These are phyloP conservation scores for Talaromyces funiculosus DNA, from an alignment of 2,329 filamentous ascomycete species.

Conservation along the genomic window DNA sequence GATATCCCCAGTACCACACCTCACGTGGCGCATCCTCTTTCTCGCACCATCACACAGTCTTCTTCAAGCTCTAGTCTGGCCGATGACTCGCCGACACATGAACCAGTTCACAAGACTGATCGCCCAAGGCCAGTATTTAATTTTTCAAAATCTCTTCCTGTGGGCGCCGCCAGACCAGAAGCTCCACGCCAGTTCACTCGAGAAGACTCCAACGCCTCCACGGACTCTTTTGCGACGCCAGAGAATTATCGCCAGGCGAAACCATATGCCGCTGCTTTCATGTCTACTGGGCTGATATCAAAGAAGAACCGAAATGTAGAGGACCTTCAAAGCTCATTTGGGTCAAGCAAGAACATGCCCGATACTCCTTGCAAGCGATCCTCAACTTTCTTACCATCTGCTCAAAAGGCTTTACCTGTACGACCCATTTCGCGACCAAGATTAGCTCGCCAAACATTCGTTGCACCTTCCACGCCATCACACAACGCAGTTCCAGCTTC, in stretches of 20 bases:
- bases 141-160: conserved; percentile 72
- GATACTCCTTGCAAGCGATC: conserved; percentile 96
- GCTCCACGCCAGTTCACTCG: conserved; percentile 40
- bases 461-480: conserved; percentile 74
- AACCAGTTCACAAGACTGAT: conserved; percentile 52
- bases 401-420: conserved; percentile 50
- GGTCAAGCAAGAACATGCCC: conserved; percentile 65
- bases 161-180: conserved; percentile 54
- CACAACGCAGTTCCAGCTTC: conserved; percentile 57
- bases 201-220: conserved; percentile 45
- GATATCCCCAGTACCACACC: conserved; percentile 35
- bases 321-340: conserved; percentile 49
- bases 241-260: conserved; percentile 70
- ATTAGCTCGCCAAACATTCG: conserved; percentile 66
- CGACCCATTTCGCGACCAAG: conserved; percentile 57
- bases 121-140: conserved; percentile 48
- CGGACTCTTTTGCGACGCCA: conserved; percentile 64
- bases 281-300: conserved; percentile 89
- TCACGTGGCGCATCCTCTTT: conserved; percentile 67
- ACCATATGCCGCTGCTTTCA: conserved; percentile 76
- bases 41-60: conserved; percentile 78
- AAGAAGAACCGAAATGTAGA: conserved; percentile 87
- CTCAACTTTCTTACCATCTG: conserved; percentile 61
- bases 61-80: conserved; percentile 73
- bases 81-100: conserved; percentile 65